Evolutionary conservation across 2,329 filamentous ascomycete genomes (phyloP), one percentile per base, ranked within the genome.

Genomic region (Arthroderma uncinatum): DNA sequence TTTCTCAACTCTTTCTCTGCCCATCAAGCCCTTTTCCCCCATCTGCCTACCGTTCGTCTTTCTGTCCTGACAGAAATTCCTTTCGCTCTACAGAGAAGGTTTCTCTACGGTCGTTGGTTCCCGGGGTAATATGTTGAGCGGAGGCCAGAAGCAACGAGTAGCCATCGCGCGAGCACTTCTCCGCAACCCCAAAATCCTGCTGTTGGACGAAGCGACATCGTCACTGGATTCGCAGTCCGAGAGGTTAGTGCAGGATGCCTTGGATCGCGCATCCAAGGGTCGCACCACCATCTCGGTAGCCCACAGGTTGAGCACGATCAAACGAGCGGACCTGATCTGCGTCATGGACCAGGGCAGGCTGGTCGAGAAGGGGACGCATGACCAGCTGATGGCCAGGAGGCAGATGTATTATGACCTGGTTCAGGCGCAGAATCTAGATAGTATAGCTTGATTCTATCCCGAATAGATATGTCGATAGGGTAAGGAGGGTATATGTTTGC

Each of bases 331-430:
- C 28, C 30, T 53, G 16, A 53, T 53, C 12, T 36, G 30, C 25
- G 50, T 53, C 28, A 53, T 53, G 50, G 50, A 53, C 50, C 50
- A 53, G 16, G 50, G 50, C 30, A 36, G n/a, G 8, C 19, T 53
- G 2, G 25, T 53, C 25, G 50, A 53, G n/a, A 53, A 36, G 50
- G 50, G 50, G 1, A 36, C 30, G 1, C 50, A 53, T 16, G 50
- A 53, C 16, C 30, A 53, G 34, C 14, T 53, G 30, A 36, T 36
- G 50, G 30, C 30, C 9, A 53, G n/a, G 25, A 28, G 25, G 12
- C 8, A 48, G 44, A 48, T 48, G 44, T 48, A 48, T 48, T 48
- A 48, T 21, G 44, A 48, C n/a, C 44, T 48, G 6, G 44, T 48
- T 12, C 44, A 48, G 21, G 44, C 44, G 9, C 44, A 48, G 25